phyloP scores from a whole-genome alignment of 176 grass and related monocot species.

The Poa pratensis region DNA sequence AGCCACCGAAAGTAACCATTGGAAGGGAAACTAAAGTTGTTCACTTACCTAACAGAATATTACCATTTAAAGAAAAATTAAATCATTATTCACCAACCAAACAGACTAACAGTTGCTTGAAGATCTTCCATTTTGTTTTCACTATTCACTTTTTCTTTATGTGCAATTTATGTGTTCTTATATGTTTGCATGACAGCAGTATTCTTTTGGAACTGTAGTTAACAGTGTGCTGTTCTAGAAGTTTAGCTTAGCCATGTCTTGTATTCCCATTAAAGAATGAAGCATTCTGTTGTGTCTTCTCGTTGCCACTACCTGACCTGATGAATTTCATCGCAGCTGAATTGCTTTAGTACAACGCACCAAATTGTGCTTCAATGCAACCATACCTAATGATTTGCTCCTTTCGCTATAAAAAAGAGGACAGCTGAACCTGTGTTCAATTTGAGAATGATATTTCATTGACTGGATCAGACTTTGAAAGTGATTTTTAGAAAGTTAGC shows the following conservation, averaged over 20 bases:
- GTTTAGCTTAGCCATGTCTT: neutral
- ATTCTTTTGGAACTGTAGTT: constrained; percentile 15
- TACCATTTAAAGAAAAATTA: neutral
- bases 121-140: constrained; percentile 12
- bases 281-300: neutral
- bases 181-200: neutral
- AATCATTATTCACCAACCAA: neutral
- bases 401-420: neutral
- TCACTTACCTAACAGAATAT: neutral
- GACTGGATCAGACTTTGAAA: neutral
- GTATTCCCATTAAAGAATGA: neutral
- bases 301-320: neutral
- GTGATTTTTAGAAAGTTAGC: neutral
- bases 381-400: neutral
- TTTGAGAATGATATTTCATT: neutral
- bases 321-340: neutral
- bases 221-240: neutral
- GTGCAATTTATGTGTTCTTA: neutral
- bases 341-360: neutral
- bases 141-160: neutral
- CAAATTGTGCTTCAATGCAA: neutral
- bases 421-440: neutral
- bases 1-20: neutral
- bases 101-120: neutral
- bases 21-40: neutral